These are phyloP conservation scores for Claviceps cyperi DNA, from an alignment of 2,329 filamentous ascomycete species.

Conservation along the genomic window DNA sequence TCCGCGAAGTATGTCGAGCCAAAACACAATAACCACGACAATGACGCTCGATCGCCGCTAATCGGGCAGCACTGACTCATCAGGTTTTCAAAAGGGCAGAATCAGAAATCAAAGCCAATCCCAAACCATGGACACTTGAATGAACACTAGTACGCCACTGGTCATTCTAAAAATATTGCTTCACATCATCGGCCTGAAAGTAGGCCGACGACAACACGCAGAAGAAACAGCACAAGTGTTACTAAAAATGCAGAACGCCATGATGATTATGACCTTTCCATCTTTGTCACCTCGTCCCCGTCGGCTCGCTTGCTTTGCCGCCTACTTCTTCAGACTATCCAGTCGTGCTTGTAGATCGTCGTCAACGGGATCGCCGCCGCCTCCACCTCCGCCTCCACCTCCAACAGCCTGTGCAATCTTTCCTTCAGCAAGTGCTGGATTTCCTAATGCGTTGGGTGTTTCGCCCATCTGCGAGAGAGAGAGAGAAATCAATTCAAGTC, in stretches of 20 bases:
- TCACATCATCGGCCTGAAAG: background rate
- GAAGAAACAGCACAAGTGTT: background rate
- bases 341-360: slow-evolving; percentile 89
- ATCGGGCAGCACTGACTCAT: too few species aligned
- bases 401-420: slow-evolving; percentile 80
- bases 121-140: background rate
- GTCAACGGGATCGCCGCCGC: slow-evolving; percentile 47
- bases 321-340: slow-evolving; percentile 59
- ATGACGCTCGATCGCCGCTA: too few species aligned
- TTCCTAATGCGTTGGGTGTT: slow-evolving; percentile 73
- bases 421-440: slow-evolving; percentile 54
- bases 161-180: background rate
- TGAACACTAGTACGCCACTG: background rate
- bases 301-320: slow-evolving; percentile 11
- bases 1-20: too few species aligned
- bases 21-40: too few species aligned
- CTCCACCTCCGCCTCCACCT: slow-evolving; percentile 23
- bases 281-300: background rate
- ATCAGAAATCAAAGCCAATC: too few species aligned
- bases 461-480: slow-evolving; percentile 60
- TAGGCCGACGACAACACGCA: background rate
- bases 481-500: slow-evolving; percentile 3
- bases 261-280: background rate
- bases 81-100: too few species aligned
- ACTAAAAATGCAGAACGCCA: background rate